phyloP scores from a whole-genome alignment of 345 rosid genomes.

The Stellera chamaejasme region DNA sequence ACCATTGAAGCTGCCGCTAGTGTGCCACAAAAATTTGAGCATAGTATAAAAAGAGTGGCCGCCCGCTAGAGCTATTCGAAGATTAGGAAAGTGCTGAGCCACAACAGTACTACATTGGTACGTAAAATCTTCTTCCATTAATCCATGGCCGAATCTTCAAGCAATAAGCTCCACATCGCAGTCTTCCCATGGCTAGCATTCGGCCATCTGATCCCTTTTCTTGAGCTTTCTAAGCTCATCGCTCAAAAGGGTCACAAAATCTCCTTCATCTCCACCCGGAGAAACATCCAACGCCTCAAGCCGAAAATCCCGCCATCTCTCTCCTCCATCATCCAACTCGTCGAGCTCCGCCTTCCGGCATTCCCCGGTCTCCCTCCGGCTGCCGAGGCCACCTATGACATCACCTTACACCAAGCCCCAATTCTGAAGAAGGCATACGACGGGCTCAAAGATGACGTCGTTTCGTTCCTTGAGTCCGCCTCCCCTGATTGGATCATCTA shows the following conservation, averaged over 20 bases:
- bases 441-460: background rate
- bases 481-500: background rate
- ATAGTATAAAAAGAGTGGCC: too few relatives aligned
- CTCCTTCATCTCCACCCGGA: conserved; percentile 3
- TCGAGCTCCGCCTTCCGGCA: background rate
- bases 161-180: conserved; percentile 1
- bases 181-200: conserved; percentile 6
- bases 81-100: too few relatives aligned
- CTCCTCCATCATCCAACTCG: background rate
- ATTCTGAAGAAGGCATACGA: background rate
- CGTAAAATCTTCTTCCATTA: too few relatives aligned
- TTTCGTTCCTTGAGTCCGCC: background rate
- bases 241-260: conserved; percentile 6
- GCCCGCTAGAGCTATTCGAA: too few relatives aligned
- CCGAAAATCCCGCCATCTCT: background rate
- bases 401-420: background rate
- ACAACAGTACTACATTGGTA: too few relatives aligned
- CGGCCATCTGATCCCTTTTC: conserved; percentile 3
- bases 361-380: background rate
- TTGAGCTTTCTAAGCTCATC: conserved; percentile 1
- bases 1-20: too few relatives aligned
- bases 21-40: too few relatives aligned
- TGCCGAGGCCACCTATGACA: background rate
- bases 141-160: too few relatives aligned
- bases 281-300: background rate